Evolutionary conservation across 306 rosid genomes (phyloP).

Genomic region (Pachyrhizus erosus): DNA sequence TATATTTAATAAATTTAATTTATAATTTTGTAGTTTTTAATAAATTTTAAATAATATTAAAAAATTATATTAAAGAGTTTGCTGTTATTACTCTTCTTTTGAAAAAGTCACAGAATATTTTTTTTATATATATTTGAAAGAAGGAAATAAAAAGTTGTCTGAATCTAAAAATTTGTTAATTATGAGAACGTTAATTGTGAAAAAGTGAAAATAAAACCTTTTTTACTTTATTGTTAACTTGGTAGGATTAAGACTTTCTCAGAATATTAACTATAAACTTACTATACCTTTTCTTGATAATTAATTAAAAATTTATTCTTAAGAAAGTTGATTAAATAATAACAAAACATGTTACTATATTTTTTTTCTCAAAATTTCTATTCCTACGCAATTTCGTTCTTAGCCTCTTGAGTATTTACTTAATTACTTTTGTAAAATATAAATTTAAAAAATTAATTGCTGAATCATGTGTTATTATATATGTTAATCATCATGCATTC

Average conservation of each 20-base stretch:
- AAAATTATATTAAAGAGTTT: too few species aligned
- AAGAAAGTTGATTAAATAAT: neutral
- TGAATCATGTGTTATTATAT: neutral
- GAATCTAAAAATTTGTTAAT: neutral
- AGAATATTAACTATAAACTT: too few species aligned
- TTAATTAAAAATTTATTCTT: neutral
- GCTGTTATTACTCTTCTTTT: too few species aligned
- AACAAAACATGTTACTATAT: neutral
- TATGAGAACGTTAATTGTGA: neutral
- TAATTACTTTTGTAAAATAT: too few species aligned
- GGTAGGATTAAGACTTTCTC: neutral
- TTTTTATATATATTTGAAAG: too few species aligned
- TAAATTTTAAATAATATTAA: too few species aligned
- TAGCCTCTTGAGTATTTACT: too few species aligned
- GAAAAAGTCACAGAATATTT: too few species aligned
- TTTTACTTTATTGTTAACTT: neutral
- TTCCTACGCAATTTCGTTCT: neutral
- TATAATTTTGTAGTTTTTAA: too few species aligned
- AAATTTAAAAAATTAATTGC: too few species aligned
- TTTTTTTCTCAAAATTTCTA: neutral
- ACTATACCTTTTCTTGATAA: neutral
- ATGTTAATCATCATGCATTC: neutral
- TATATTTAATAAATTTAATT: too few species aligned
- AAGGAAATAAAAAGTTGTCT: neutral
- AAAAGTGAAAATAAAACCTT: too few species aligned